Conservation (phyloP, 2,329 filamentous ascomycete species). For the Amesomyces nigricolor region DNA sequence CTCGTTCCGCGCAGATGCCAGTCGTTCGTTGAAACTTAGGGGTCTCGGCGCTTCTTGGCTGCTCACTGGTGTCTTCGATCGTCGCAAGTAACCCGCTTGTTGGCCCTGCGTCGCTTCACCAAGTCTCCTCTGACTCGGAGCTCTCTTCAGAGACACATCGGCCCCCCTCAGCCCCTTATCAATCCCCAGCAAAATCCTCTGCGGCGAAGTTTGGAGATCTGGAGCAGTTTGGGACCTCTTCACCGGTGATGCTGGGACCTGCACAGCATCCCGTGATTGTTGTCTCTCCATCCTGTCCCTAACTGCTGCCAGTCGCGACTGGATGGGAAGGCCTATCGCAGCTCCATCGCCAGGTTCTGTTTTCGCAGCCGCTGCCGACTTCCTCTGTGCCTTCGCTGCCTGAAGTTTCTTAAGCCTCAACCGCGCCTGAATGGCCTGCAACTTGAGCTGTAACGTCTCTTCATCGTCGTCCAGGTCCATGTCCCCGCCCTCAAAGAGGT, state of each 20-base stretch:
- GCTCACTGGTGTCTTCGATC: conserved; percentile 37
- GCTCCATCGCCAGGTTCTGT: conserved; percentile 14
- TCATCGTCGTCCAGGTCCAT: conserved; percentile 72
- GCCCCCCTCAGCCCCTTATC: conserved; percentile 74
- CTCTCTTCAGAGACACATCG: conserved; percentile 78
- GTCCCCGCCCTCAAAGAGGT: conserved; percentile 31
- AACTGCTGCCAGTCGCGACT: conserved; percentile 25
- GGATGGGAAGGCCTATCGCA: conserved; percentile 26
- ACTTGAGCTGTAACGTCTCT: conserved; percentile 77
- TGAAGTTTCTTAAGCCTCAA: conserved; percentile 84
- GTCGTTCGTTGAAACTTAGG: conserved; percentile 74
- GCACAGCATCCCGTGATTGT: conserved; percentile 42
- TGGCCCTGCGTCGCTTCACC: conserved; percentile 17
- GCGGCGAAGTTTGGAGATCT: conserved; percentile 64
- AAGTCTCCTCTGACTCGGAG: conserved; percentile 44
- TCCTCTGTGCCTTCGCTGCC: conserved; percentile 47
- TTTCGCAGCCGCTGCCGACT: conserved; percentile 17
- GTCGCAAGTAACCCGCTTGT: conserved; percentile 40
- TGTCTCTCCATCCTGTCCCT: conserved; percentile 26
- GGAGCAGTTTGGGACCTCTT: conserved; percentile 47
- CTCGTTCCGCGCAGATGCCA: conserved; percentile 62
- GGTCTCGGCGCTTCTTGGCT: conserved; percentile 33
- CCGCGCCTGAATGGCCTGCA: conserved; percentile 83
- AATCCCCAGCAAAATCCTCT: conserved; percentile 75
- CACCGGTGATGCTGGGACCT: conserved; percentile 73